phyloP scores from a whole-genome alignment of 2,329 filamentous ascomycete genomes.

The Pseudogymnoascus sp. region DNA sequence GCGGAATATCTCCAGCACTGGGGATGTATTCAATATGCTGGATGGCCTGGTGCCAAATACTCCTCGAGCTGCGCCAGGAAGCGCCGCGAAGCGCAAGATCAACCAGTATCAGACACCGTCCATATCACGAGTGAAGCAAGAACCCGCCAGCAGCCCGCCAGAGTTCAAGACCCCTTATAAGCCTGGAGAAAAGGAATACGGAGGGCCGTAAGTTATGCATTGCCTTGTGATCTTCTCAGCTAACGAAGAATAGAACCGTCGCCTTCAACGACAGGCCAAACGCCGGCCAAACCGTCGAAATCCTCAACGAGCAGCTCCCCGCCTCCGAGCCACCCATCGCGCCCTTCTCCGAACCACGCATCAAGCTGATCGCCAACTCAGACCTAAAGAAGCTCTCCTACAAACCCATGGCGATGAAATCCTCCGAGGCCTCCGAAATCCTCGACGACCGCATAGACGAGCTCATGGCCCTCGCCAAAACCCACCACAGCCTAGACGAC shows the following conservation, averaged over 20 bases:
- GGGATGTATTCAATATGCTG: slow-evolving; percentile 79
- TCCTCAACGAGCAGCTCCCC: slow-evolving; percentile 69
- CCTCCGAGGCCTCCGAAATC: slow-evolving; percentile 85
- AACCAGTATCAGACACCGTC: slow-evolving; percentile 38
- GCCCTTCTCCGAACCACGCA: slow-evolving; percentile 65
- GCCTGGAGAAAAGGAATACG: slow-evolving; percentile 17
- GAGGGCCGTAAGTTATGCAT: slow-evolving; percentile 18
- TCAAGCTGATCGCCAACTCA: slow-evolving; percentile 78
- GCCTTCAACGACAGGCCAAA: slow-evolving; percentile 72
- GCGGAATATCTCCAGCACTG: slow-evolving; percentile 45
- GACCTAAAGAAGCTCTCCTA: slow-evolving; percentile 88
- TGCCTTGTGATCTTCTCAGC: background rate
- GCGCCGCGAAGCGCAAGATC: slow-evolving; percentile 28
- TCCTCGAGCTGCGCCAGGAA: slow-evolving; percentile 28
- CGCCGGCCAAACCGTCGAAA: slow-evolving; percentile 73
- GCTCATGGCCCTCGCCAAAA: slow-evolving; percentile 67
- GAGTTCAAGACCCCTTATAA: slow-evolving; percentile 36
- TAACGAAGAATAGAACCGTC: slow-evolving; percentile 36
- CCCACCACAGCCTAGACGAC: slow-evolving; percentile 69
- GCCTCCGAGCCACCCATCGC: slow-evolving; percentile 62
- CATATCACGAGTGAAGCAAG: slow-evolving; percentile 39
- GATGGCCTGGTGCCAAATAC: slow-evolving; percentile 64
- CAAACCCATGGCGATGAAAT: slow-evolving; percentile 89
- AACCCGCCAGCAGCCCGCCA: slow-evolving; percentile 39
- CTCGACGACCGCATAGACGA: slow-evolving; percentile 94